Conservation (phyloP, 768 basidiomycete species). For the Podaxis sp. region DNA sequence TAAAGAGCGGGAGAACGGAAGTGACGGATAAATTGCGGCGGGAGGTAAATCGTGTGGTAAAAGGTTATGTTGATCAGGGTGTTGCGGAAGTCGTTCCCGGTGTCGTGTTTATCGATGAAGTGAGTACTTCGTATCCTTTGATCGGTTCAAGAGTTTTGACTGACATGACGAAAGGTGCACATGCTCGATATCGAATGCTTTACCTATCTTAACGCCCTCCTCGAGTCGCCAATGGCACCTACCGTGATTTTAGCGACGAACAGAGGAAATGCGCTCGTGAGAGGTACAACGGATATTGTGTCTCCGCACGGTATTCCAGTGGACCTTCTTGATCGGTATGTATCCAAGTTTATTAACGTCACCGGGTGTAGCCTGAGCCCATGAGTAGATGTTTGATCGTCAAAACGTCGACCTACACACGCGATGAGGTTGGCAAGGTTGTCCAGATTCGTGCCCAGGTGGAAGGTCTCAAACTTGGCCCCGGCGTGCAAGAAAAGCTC, state of each 20-base stretch:
- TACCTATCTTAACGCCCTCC: slow-evolving; percentile 93
- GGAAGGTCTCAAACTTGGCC: slow-evolving; percentile 77
- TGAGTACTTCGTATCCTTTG: slow-evolving; percentile 33
- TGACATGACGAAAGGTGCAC: slow-evolving; percentile 68
- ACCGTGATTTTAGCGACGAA: slow-evolving; percentile 98
- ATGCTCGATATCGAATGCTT: slow-evolving; percentile 99
- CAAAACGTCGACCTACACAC: slow-evolving; percentile 80
- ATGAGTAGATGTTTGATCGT: slow-evolving; percentile 84
- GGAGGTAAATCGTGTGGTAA: slow-evolving; percentile 97
- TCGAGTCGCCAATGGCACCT: slow-evolving; percentile 96
- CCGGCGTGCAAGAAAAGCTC: slow-evolving; percentile 76
- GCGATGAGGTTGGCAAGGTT: slow-evolving; percentile 84
- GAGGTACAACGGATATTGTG: slow-evolving; percentile 90
- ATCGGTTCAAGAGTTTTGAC: background rate
- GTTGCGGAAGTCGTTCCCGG: slow-evolving; percentile 98
- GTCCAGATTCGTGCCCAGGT: slow-evolving; percentile 83
- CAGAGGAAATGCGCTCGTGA: slow-evolving; percentile 86
- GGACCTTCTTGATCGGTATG: slow-evolving; percentile 89
- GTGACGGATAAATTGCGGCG: slow-evolving; percentile 94
- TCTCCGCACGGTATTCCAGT: slow-evolving; percentile 93
- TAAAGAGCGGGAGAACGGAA: slow-evolving; percentile 92
- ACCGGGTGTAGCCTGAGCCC: slow-evolving; percentile 8
- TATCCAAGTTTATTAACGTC: slow-evolving; percentile 10
- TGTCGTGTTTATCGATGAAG: slow-evolving; percentile 98
- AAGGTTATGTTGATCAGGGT: slow-evolving; percentile 96